Evolutionary conservation across 495 filamentous ascomycete species (phyloP), one percentile per base, ranked within the genome.

Genomic region (Daldinia concentrica): DNA sequence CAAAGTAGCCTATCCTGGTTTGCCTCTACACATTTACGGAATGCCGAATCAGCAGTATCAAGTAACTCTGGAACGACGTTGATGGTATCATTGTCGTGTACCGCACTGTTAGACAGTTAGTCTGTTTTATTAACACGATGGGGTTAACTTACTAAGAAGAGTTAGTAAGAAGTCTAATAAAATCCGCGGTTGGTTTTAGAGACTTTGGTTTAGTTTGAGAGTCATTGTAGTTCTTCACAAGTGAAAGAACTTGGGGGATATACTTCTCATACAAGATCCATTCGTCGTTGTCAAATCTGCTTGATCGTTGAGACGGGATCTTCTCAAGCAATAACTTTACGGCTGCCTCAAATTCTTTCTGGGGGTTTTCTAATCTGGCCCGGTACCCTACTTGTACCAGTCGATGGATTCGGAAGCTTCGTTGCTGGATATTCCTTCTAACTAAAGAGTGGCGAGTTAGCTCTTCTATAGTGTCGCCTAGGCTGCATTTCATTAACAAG

Each of bases 341-440:
- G 5, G 65, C 58, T 1, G 50, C 52, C 58, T 56, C 76, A 61
- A 36, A 73, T 54, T 29, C 68, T 36, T 74, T 58, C 36, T 73
- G 57, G 61, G 73, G 62, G 58, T 74, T 57, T 41, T 71, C 51
- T 74, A 64, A 63, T 63, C 57, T 67, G 58, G 56, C 58, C 58
- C 69, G 48, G 54, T 74, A 66, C 64, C 54, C 72, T 68, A 78
- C 65, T 71, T 77, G 75, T 59, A 76, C 55, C 8, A 77, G 50
- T n/a, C 71, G 32, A 64, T 72, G 66, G 32, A 76, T 58, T 19
- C 60, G 43, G 24, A 69, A 51, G 27, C 55, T 71, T 4, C n/a
- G 45, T 37, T 66, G 71, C 37, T 48, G 58, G 36, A 56, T 58
- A 48, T 70, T 58, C 45, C 58, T 71, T 36, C 63, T 59, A n/a